Evolutionary conservation across 768 basidiomycete genomes (phyloP).

Genomic region (Cystobasidium ongulense): DNA sequence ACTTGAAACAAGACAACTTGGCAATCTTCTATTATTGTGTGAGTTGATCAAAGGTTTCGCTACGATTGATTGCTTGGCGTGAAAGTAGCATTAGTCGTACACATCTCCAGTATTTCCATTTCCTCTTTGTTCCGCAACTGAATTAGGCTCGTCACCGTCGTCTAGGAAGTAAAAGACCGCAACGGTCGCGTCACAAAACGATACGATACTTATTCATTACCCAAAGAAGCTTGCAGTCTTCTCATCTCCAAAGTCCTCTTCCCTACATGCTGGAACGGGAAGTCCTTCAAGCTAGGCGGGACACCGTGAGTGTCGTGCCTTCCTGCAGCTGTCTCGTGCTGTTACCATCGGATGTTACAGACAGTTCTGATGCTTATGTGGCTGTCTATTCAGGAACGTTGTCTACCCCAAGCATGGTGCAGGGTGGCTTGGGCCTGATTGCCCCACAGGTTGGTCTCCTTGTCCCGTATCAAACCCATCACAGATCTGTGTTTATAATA

Average conservation of each 20-base stretch:
- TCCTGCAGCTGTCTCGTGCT: not conserved
- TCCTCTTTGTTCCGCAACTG: too few species aligned
- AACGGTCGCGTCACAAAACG: not conserved
- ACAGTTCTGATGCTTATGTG: too few species aligned
- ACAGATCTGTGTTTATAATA: not conserved
- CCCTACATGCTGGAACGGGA: slow-evolving; percentile 25
- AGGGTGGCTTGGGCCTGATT: not conserved
- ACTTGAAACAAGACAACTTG: too few species aligned
- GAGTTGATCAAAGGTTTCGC: too few species aligned
- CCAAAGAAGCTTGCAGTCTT: not conserved
- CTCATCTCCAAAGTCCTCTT: not conserved
- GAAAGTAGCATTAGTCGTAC: too few species aligned
- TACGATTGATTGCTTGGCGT: too few species aligned
- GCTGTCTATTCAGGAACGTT: too few species aligned
- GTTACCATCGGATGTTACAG: not conserved
- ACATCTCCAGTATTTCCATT: too few species aligned
- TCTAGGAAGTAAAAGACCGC: not conserved
- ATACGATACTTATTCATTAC: not conserved
- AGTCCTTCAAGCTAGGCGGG: not conserved
- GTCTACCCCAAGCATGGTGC: slow-evolving; percentile 10
- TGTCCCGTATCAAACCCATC: not conserved
- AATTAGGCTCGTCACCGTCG: too few species aligned
- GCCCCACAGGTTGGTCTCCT: not conserved
- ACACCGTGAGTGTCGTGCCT: not conserved
- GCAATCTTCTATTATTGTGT: too few species aligned